Evolutionary conservation across 192 early-diverging fungal species (phyloP).

Genomic region (Piromyces finnis): DNA sequence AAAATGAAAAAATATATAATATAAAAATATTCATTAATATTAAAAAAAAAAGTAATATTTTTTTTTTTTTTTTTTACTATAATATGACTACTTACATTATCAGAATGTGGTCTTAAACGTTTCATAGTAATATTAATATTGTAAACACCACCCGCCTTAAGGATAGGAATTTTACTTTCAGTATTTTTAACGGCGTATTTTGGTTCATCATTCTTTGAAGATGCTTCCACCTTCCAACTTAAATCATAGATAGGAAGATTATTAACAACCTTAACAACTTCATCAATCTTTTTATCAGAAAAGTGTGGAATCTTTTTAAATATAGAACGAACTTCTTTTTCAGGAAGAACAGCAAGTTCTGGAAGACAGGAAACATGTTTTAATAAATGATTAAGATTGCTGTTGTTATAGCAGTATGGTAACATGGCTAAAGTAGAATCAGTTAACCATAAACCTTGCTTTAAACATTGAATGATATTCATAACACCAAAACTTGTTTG

Average conservation of each 20-base stretch:
- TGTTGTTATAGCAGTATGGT: conserved; percentile 19
- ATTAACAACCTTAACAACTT: conserved; percentile 1
- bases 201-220: conserved; percentile 16
- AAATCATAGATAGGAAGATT: conserved; percentile 13
- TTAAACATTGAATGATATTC: conserved; percentile 75
- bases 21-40: no score
- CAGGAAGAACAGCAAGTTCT: neutral
- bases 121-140: neutral
- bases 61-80: no score
- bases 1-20: no score
- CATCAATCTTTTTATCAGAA: conserved; percentile 1
- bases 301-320: neutral
- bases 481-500: conserved; percentile 49
- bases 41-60: no score
- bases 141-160: conserved; percentile 10
- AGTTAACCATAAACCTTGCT: conserved; percentile 70
- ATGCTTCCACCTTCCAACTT: conserved; percentile 15
- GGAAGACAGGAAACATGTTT: neutral
- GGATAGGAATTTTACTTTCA: neutral
- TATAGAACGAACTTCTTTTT: neutral
- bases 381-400: neutral
- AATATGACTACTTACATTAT: neutral
- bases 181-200: conserved; percentile 3
- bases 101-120: neutral
- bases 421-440: conserved; percentile 56